phyloP scores from a whole-genome alignment of 129 eudicot species.

The Flaveria brownii region DNA sequence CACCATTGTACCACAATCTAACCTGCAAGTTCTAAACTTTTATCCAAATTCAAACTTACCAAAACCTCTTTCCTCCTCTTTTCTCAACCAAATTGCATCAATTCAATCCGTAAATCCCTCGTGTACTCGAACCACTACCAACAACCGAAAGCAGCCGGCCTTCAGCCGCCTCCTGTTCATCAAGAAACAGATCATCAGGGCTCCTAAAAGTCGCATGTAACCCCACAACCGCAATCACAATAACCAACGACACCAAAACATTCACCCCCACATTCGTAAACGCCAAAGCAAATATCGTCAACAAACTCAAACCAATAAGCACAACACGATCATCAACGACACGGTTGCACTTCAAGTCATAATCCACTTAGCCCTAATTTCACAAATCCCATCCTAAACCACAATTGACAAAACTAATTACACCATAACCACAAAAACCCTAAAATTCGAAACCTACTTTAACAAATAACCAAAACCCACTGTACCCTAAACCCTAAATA shows the following conservation, averaged over 20 bases:
- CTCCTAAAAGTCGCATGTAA: conserved; percentile 4
- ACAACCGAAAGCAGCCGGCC: conserved; percentile 23
- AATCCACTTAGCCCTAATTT: too few relatives aligned
- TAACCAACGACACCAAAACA: not conserved
- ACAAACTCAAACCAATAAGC: not conserved
- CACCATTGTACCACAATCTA: not conserved
- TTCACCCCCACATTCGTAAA: conserved; percentile 9
- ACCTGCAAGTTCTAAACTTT: not conserved
- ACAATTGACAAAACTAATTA: too few relatives aligned
- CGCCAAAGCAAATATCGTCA: not conserved
- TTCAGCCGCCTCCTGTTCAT: conserved; percentile 8
- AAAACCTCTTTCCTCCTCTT: not conserved
- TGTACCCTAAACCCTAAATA: too few relatives aligned
- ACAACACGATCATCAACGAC: conserved; percentile 10
- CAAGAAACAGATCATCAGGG: conserved; percentile 16
- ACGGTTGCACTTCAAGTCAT: too few relatives aligned
- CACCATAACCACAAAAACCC: too few relatives aligned
- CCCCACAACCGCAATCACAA: not conserved
- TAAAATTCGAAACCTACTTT: too few relatives aligned
- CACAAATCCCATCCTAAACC: too few relatives aligned
- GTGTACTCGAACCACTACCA: not conserved
- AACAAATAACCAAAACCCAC: too few relatives aligned
- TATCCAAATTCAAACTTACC: not conserved
- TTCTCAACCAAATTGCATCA: not conserved
- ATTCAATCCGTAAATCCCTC: not conserved